Percentiles rank a stretch among this genome's conserved stretches.
Conservation (phyloP, 2,329 filamentous ascomycete genomes). For the Paracorniculantispora psalliotae region DNA sequence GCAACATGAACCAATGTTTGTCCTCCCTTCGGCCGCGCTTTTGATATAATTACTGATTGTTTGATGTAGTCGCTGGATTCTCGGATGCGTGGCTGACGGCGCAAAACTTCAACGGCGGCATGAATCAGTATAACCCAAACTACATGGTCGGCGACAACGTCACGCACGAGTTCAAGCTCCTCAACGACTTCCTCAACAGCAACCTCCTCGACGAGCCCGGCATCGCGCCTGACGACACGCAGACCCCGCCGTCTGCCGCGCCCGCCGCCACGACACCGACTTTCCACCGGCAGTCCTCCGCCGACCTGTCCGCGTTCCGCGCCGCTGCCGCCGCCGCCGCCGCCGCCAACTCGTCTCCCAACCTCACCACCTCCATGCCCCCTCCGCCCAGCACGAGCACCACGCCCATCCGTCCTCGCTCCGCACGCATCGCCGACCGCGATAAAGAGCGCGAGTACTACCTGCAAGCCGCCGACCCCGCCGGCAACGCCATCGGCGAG, state of each 20-base stretch:
- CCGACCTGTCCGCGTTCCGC: conserved; percentile 28
- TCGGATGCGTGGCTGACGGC: conserved; percentile 74
- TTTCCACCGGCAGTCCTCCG: conserved; percentile 2
- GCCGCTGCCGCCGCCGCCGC: background rate
- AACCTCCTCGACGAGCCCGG: conserved; percentile 82
- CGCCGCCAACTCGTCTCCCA: conserved; percentile 14
- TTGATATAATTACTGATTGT: no score
- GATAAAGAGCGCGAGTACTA: conserved; percentile 88
- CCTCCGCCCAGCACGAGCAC: conserved; percentile 35
- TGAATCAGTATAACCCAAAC: conserved; percentile 88
- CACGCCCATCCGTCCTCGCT: conserved; percentile 50
- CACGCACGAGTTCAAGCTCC: conserved; percentile 90
- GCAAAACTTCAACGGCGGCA: conserved; percentile 86
- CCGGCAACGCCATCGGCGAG: conserved; percentile 77
- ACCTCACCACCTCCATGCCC: conserved; percentile 35
- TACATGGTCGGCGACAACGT: conserved; percentile 94
- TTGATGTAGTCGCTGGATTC: conserved; percentile 80
- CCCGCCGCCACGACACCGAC: background rate
- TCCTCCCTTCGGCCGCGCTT: conserved; percentile 10
- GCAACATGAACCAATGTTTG: conserved; percentile 67
- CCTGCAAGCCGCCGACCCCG: conserved; percentile 91
- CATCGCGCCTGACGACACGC: conserved; percentile 59
- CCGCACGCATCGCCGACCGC: conserved; percentile 61
- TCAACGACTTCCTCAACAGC: conserved; percentile 94
- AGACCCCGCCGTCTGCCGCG: no score